Conservation (phyloP, 352 stramenopile species). For the Globisporangium cederbergense region DNA sequence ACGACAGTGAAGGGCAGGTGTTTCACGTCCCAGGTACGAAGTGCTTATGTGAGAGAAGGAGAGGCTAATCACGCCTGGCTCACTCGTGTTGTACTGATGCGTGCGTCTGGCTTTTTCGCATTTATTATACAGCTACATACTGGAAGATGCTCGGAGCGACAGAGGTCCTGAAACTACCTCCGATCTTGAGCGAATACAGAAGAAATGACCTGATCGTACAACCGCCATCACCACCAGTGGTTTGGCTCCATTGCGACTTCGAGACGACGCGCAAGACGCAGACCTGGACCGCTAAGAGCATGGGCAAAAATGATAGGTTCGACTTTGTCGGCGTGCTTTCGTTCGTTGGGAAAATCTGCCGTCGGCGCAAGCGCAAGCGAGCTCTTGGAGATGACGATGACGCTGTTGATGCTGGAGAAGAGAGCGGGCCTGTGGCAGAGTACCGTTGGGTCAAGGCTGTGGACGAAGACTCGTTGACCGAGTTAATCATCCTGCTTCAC, state of each 20-base stretch:
- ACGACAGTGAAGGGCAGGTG: slow-evolving; percentile 28
- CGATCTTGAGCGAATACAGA: neutral
- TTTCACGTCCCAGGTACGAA: slow-evolving; percentile 35
- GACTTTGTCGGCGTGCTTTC: slow-evolving; percentile 66
- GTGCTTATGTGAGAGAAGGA: neutral
- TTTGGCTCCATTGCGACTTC: slow-evolving; percentile 51
- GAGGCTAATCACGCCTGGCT: neutral
- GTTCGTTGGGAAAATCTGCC: slow-evolving; percentile 41
- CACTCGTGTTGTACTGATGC: neutral
- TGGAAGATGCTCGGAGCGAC: slow-evolving; percentile 47
- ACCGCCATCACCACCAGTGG: neutral
- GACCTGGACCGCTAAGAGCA: slow-evolving; percentile 19
- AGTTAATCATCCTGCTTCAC: slow-evolving; percentile 43
- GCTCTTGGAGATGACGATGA: neutral
- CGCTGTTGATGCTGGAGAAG: neutral
- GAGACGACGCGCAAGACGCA: slow-evolving; percentile 31
- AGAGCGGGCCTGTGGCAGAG: slow-evolving; percentile 14
- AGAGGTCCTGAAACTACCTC: slow-evolving; percentile 20
- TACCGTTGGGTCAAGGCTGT: slow-evolving; percentile 68
- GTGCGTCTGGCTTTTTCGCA: neutral
- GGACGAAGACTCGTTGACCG: slow-evolving; percentile 38
- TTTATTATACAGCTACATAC: slow-evolving; percentile 35
- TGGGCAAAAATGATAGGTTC: slow-evolving; percentile 17
- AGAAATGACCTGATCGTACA: no score
- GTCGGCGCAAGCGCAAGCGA: slow-evolving; percentile 26